Base-by-base conservation (phyloP, 2,329 filamentous ascomycete genomes). In the Rutstroemia sp. region DNA sequence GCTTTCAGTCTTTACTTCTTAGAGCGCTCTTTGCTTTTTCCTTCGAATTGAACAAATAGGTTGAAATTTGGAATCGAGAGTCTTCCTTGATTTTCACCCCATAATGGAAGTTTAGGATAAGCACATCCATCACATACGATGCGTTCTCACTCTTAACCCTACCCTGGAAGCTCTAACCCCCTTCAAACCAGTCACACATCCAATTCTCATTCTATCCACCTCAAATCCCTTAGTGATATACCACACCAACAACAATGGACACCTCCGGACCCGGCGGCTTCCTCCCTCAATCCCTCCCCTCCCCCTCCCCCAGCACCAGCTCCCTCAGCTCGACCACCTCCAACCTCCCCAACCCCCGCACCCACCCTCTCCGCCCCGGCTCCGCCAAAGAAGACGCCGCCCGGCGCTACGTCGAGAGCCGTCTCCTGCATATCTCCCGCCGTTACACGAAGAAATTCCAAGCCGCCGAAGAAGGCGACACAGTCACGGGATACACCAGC, bases 401-500 rank as follows among this genome's bases (percentile, higher is more conserved):
- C 9, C 74, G 82, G 45, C 72, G 78, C n/a, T 84, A 79, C 61
- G 75, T 81, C 5, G 78, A 82, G 44, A 74, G 76, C 7, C 75
- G 74, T 10, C 69, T 85, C 16, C 66, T 81, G 48, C 71, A 79
- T 59, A 74, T 81, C 10, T 80, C 76, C 6, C 76, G 82, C 5
- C 78, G 81, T 39, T 85, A 79, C 56, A 75, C 83, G 44, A 85
- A 84, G 71, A 84, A 83, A 64, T 78, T 79, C 54, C 73, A 76
- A 39, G 72, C 73, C 3, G 72, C 65, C 4, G 79, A 82, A 57
- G 71, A 75, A 12, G 70, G 53, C 6, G 61, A 60, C 30, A 57
- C 76, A 75, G 50, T 86, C 92, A 60, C 79, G 74, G 61, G 90
- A 92, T 68, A 73, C 95, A 2, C 86, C 89, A 61, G 77, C 46